phyloP scores from a whole-genome alignment of 2,329 filamentous ascomycete genomes.

The Cordyceps farinosa region DNA sequence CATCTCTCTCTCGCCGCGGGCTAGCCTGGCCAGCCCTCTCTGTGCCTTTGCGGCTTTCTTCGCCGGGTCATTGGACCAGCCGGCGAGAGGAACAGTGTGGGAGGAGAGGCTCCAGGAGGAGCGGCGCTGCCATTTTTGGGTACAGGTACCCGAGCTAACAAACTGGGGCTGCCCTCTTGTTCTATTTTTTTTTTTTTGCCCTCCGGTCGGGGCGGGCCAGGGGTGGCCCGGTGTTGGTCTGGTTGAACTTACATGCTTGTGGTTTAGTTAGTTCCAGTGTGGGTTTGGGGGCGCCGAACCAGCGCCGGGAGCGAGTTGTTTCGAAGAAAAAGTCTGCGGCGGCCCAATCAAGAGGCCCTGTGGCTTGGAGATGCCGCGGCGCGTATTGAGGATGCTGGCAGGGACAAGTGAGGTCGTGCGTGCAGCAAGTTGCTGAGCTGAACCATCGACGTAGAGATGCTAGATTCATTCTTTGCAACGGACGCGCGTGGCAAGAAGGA shows the following conservation, averaged over 20 bases:
- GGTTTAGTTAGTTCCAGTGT: constrained; percentile 1
- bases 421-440: background rate
- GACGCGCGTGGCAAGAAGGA: too few species aligned
- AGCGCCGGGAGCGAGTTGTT: background rate
- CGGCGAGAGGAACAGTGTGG: background rate
- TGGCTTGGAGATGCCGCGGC: background rate
- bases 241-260: constrained; percentile 7
- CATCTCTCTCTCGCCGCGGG: background rate
- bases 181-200: background rate
- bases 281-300: constrained; percentile 16
- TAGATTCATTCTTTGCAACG: too few species aligned
- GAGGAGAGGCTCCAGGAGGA: background rate
- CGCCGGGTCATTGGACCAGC: background rate
- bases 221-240: constrained; percentile 16
- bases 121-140: constrained; percentile 9
- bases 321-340: background rate
- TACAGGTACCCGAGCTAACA: constrained; percentile 16
- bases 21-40: background rate
- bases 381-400: background rate
- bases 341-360: background rate
- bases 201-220: constrained; percentile 13
- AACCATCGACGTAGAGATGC: background rate
- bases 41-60: background rate
- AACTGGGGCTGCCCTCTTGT: background rate
- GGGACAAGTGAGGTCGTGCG: too few species aligned